These are phyloP conservation scores for Leccinum subrobustum DNA, from an alignment of 1,284 basidiomycete species.

Conservation along the genomic window DNA sequence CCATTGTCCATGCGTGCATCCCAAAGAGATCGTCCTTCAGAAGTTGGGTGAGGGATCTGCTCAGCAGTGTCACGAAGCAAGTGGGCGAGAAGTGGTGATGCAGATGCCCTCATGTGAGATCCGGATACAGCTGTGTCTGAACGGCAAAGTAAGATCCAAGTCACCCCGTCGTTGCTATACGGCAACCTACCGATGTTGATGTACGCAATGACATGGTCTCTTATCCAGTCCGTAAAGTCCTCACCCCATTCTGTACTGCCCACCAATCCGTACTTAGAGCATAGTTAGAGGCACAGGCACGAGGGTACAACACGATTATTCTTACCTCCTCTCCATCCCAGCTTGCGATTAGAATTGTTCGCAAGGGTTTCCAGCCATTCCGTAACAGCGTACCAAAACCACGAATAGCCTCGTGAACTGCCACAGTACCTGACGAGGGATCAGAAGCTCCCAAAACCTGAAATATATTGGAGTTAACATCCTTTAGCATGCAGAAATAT, in stretches of 20 bases:
- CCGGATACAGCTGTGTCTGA: slow-evolving; percentile 65
- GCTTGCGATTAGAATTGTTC: slow-evolving; percentile 75
- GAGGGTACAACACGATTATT: background rate
- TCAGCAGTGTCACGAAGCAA: slow-evolving; percentile 59
- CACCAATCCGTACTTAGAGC: slow-evolving; percentile 65
- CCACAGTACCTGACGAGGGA: slow-evolving; percentile 79
- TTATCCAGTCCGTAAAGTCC: slow-evolving; percentile 76
- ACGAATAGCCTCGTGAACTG: slow-evolving; percentile 69
- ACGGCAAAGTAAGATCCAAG: slow-evolving; percentile 8
- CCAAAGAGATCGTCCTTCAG: slow-evolving; percentile 43
- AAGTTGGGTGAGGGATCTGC: slow-evolving; percentile 56
- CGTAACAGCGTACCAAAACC: slow-evolving; percentile 66
- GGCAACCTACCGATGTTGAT: slow-evolving; percentile 64
- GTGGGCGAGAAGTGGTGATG: slow-evolving; percentile 70
- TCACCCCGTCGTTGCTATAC: background rate
- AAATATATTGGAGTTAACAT: background rate
- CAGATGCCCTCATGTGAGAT: slow-evolving; percentile 48
- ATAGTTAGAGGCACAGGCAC: slow-evolving; percentile 8
- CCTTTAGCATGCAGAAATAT: slow-evolving; percentile 1
- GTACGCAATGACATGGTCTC: slow-evolving; percentile 71
- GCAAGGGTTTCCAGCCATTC: slow-evolving; percentile 77
- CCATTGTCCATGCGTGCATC: slow-evolving; percentile 43
- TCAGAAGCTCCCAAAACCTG: slow-evolving; percentile 69
- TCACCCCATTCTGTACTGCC: slow-evolving; percentile 83
- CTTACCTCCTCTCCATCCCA: slow-evolving; percentile 80